Percentiles rank a stretch among this genome's conserved stretches.
Conservation (phyloP, 2,329 filamentous ascomycete genomes). For the Claviceps capensis region DNA sequence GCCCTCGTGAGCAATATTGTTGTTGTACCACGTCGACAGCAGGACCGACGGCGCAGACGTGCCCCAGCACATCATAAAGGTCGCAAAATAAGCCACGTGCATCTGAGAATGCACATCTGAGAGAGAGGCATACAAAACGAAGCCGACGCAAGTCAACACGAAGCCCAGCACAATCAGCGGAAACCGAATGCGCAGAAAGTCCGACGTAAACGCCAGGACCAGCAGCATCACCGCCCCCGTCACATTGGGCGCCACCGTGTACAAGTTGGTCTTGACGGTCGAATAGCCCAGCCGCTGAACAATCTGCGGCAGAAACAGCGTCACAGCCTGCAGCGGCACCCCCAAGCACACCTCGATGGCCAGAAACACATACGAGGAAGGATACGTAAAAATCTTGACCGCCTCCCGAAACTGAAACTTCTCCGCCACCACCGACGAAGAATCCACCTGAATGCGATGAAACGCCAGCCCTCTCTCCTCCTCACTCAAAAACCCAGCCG, state of each 20-base stretch:
- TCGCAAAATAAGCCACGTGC: constrained; percentile 60
- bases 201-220: constrained; percentile 57
- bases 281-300: constrained; percentile 33
- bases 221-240: constrained; percentile 60
- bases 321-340: constrained; percentile 41
- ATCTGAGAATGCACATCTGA: constrained; percentile 45
- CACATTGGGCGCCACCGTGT: constrained; percentile 69
- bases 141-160: constrained; percentile 59
- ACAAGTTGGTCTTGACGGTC: constrained; percentile 55
- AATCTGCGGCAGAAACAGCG: constrained; percentile 42
- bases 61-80: constrained; percentile 75
- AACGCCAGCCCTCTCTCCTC: constrained; percentile 56
- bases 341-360: constrained; percentile 45
- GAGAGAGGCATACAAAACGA: constrained; percentile 66
- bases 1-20: constrained; percentile 68
- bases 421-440: constrained; percentile 46
- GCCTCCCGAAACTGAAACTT: constrained; percentile 36
- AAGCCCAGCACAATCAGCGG: constrained; percentile 66
- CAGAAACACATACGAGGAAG: constrained; percentile 35
- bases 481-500: constrained; percentile 50
- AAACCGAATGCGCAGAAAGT: constrained; percentile 51
- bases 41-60: constrained; percentile 62
- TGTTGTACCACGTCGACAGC: constrained; percentile 57
- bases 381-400: constrained; percentile 36
- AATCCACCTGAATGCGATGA: constrained; percentile 63